Base-by-base conservation (phyloP, 2,329 filamentous ascomycete genomes). In the Cladophialophora psammophila region DNA sequence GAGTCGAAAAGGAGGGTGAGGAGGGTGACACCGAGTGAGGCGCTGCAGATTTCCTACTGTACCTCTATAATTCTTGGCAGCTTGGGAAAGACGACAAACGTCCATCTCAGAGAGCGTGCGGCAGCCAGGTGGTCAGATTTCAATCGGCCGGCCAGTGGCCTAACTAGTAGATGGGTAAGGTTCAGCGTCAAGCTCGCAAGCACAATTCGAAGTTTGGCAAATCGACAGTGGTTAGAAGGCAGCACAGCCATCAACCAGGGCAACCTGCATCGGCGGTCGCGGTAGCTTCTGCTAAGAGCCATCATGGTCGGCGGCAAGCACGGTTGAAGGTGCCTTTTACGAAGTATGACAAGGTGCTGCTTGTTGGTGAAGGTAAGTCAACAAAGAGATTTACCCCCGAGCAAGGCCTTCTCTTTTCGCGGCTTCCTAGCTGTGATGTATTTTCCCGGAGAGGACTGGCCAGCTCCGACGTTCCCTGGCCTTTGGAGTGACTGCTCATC, bases 351-450 rank as follows among this genome's bases (percentile, higher is more conserved):
- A 76, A 79, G 54, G 76, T 82, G 53, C 72, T 83, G 32, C 72
- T 82, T 34, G 71, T 82, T 72, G 81, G 81, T 13, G 81, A 83
- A 75, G 81, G 81, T 80, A 67, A 73, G 78, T 72, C 12, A 45
- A 38, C 62, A 38, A 38, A 38, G 40, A 42, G 40, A 26, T 26
- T 26, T 26, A 26, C 26, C 26, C 36, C 36, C 7, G 36, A 10
- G 36, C 36, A 9, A 9, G 36, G 8, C 13, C 36, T 38, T 38
- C 36, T 38, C 9, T 9, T 38, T 26, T 38, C 36, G 36, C 7
- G 8, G 36, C 36, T 7, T 38, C 36, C 36, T 10, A 10, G 57
- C 67, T 60, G 20, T 32, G 18, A 13, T 9, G 54, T 48, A 31
- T 72, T 52, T 65, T 59, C 52, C 60, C 69, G 20, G 52, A 55